Base-by-base conservation (phyloP, 495 filamentous ascomycete species). In the Geopyxis carbonaria region DNA sequence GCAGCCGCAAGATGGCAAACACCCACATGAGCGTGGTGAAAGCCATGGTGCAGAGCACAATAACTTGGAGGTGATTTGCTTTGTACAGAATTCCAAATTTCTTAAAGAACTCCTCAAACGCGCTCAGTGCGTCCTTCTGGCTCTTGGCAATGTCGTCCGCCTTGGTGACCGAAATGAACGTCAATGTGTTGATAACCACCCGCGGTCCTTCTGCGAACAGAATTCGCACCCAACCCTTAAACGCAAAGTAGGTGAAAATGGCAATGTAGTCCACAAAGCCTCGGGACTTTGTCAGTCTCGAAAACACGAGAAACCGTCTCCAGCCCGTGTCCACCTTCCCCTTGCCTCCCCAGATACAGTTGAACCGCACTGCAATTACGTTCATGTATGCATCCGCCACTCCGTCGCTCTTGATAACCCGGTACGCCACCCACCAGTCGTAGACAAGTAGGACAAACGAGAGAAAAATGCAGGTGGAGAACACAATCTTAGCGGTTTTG, bases 361-460 rank as follows among this genome's bases (percentile, higher is more conserved):
- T 80, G 32, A 84, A 60, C 14, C 80, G 73, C 18, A 82, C 78
- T 0, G 85, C 86, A 13, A 94, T 63, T 18, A 73, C 76, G 55
- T 97, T 80, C 45, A 97, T 68, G 49, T 91, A 97, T 53, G 75
- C 83, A 45, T 87, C 78, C 13, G 84, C 80, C n/a, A 94, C 78
- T 30, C 83, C 80, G 33, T 80, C 80, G 30, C 78, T 70, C 35
- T 67, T 76, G 51, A 94, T 86, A 8, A 86, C 76, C 13, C 74
- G 71, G 22, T 76, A 61, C 18, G 89, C 85, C 21, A 75, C 71
- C 16, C 84, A 44, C 68, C 78, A 81, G 51, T 93, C 77, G 50
- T 73, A 80, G 20, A 58, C 64, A 18, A 87, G 65, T 34, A 94
- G 75, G 37, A 77, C 61, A 51, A 80, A 83, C 2, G 85, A 93